phyloP scores from a whole-genome alignment of 2,329 filamentous ascomycete genomes.

The Juglanconis oblonga region DNA sequence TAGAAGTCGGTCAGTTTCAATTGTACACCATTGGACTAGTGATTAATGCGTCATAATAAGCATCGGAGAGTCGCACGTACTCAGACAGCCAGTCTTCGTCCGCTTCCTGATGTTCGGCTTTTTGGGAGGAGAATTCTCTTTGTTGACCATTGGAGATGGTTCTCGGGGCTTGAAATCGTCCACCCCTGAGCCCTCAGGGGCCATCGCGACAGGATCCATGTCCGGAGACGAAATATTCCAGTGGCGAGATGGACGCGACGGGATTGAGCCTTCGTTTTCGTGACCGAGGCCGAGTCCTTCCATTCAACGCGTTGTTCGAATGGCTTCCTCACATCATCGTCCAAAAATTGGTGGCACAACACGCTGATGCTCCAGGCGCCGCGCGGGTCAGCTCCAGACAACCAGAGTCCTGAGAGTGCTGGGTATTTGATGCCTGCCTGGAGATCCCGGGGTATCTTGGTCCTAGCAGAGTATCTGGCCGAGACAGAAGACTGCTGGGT shows the following conservation, averaged over 20 bases:
- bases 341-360: background rate
- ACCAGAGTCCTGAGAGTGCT: background rate
- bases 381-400: background rate
- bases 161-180: conserved; percentile 29
- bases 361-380: background rate
- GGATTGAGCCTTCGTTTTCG: background rate
- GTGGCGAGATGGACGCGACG: background rate
- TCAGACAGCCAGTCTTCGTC: conserved; percentile 91
- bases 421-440: background rate
- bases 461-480: conserved; percentile 8
- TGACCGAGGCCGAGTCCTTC: background rate
- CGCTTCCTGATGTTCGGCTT: conserved; percentile 59
- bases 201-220: conserved; percentile 7
- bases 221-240: background rate
- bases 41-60: background rate
- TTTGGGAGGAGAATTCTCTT: conserved; percentile 42
- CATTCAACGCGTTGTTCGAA: background rate
- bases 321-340: conserved; percentile 8
- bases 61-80: conserved; percentile 46
- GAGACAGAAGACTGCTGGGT: conserved; percentile 12
- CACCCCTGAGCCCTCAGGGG: conserved; percentile 18
- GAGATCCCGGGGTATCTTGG: background rate
- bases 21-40: no score
- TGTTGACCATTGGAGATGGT: conserved; percentile 32
- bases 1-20: conserved; percentile 19